Percentiles rank a stretch among this genome's conserved stretches.
Conservation (phyloP, 139 green algal species). For the Raphidocelis subcapitata region DNA sequence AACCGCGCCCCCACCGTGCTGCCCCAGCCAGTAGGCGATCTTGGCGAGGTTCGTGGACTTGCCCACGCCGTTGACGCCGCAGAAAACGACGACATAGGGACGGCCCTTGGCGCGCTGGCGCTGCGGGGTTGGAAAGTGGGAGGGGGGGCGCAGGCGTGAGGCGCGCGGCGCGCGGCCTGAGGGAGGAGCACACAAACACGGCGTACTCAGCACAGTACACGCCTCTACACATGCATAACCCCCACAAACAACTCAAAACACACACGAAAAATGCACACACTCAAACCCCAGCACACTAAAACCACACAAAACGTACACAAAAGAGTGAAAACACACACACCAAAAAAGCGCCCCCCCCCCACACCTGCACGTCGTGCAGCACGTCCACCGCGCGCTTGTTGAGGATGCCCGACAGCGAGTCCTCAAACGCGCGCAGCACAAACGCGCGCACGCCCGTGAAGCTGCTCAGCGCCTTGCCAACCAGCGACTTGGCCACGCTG, state of each 20-base stretch:
- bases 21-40: constrained; percentile 95
- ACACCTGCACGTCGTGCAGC: constrained; percentile 58
- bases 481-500: constrained; percentile 72
- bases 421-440: constrained; percentile 80
- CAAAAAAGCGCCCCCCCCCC: not conserved
- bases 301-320: too few relatives aligned
- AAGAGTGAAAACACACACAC: too few relatives aligned
- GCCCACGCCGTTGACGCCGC: constrained; percentile 98
- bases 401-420: constrained; percentile 81
- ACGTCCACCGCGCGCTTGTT: constrained; percentile 70
- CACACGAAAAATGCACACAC: too few relatives aligned
- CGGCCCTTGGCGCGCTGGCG: constrained; percentile 47
- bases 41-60: constrained; percentile 99
- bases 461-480: constrained; percentile 81
- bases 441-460: constrained; percentile 83
- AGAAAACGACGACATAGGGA: constrained; percentile 96
- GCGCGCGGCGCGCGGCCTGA: too few relatives aligned
- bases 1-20: constrained; percentile 68
- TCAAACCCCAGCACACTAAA: too few relatives aligned
- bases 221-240: too few relatives aligned
- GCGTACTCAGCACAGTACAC: too few relatives aligned
- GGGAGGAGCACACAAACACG: too few relatives aligned
- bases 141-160: too few relatives aligned
- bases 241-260: too few relatives aligned
- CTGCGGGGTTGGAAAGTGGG: not conserved